phyloP scores from a whole-genome alignment of 306 rosid species.

The Dalbergia cochinchinensis region DNA sequence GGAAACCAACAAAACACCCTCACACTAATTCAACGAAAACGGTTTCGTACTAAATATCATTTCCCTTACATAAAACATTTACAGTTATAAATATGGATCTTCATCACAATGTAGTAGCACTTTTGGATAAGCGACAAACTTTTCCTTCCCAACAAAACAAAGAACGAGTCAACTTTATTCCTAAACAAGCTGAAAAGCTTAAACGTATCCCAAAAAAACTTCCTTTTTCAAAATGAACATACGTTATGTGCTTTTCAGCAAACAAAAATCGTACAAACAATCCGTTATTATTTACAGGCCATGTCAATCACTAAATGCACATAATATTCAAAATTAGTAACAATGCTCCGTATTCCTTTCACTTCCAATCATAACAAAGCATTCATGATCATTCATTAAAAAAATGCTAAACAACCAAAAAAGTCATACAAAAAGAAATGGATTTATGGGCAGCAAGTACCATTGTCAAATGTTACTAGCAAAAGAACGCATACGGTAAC shows the following conservation, averaged over 20 bases:
- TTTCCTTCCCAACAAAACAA: neutral
- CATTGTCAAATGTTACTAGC: neutral
- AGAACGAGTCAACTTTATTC: slow-evolving; percentile 11
- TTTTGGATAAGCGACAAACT: slow-evolving; percentile 4
- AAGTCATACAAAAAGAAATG: neutral
- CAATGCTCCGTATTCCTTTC: neutral
- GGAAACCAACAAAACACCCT: too few relatives aligned
- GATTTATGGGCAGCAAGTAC: neutral
- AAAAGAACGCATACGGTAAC: neutral
- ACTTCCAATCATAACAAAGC: neutral
- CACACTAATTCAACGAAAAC: too few relatives aligned
- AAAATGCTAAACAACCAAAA: neutral
- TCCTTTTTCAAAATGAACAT: neutral
- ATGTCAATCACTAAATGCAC: slow-evolving; percentile 11
- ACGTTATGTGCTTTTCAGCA: too few relatives aligned
- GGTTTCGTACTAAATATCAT: too few relatives aligned
- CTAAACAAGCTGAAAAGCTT: neutral
- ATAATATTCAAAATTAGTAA: neutral
- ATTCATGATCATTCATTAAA: neutral
- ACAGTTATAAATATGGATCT: neutral
- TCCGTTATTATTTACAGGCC: too few relatives aligned
- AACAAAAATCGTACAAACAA: too few relatives aligned
- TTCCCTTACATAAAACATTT: neutral
- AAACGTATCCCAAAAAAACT: neutral
- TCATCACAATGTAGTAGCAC: neutral